Evolutionary conservation across 164 flowering plant genomes (phyloP).

Genomic region (Litsea cubeba): DNA sequence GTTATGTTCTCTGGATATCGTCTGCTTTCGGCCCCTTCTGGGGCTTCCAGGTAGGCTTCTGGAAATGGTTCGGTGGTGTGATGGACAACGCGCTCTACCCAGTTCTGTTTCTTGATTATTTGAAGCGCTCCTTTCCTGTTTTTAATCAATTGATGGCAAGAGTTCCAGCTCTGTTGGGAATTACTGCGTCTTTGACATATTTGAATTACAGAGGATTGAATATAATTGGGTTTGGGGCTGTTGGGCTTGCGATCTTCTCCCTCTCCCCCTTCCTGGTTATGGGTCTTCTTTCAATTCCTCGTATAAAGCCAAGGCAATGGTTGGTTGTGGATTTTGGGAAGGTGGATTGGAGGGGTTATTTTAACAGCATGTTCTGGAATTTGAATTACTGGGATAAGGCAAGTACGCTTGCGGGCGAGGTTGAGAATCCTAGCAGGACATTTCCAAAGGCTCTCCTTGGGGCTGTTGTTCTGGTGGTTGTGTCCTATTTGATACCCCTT

Average conservation of each 20-base stretch:
- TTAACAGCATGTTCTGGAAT: conserved; percentile 90
- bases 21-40: conserved; percentile 89
- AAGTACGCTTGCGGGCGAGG: conserved; percentile 83
- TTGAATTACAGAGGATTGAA: conserved; percentile 76
- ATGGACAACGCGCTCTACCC: conserved; percentile 92
- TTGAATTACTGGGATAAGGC: conserved; percentile 95
- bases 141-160: conserved; percentile 45
- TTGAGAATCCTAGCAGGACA: conserved; percentile 59
- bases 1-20: conserved; percentile 84
- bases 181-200: conserved; percentile 67
- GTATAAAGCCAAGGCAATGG: conserved; percentile 53
- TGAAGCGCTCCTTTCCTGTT: conserved; percentile 68
- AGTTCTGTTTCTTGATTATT: conserved; percentile 76
- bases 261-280: conserved; percentile 69
- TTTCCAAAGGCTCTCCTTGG: conserved; percentile 79
- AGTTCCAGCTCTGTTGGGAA: conserved; percentile 63
- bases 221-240: conserved; percentile 75
- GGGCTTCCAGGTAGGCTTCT: conserved; percentile 92
- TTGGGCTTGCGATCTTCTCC: conserved; percentile 64
- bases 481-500: conserved; percentile 72
- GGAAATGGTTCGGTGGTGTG: conserved; percentile 96
- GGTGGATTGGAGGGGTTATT: conserved; percentile 80
- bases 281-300: conserved; percentile 62
- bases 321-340: conserved; percentile 48
- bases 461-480: conserved; percentile 66